phyloP scores from a whole-genome alignment of 139 green algal genomes.

The Micractinium sp. region DNA sequence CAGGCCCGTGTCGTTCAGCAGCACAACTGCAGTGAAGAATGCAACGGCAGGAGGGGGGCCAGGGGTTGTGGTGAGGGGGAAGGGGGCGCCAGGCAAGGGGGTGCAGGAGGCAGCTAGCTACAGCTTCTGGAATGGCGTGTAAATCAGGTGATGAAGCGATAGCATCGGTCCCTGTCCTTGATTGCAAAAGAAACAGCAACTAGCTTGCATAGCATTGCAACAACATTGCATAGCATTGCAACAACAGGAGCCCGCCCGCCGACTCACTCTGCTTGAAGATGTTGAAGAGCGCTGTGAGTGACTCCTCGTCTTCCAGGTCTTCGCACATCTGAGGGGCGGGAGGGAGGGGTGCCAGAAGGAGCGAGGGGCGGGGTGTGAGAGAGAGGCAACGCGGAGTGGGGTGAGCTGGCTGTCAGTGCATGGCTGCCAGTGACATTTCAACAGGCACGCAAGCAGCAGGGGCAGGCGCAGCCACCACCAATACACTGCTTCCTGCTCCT shows the following conservation, averaged over 20 bases:
- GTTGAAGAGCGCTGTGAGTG: constrained; percentile 74
- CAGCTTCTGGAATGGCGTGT: not conserved
- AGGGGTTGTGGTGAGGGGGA: not conserved
- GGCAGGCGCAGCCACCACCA: not conserved
- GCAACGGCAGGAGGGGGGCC: not conserved
- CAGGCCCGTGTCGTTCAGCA: constrained; percentile 93
- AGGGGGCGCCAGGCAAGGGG: not conserved
- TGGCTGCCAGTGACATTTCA: not conserved
- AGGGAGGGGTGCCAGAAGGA: not conserved
- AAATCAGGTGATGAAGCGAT: too few relatives aligned
- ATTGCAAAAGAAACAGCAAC: too few relatives aligned
- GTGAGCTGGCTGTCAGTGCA: too few relatives aligned
- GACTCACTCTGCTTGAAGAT: constrained; percentile 62
- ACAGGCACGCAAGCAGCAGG: not conserved
- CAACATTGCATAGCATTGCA: too few relatives aligned
- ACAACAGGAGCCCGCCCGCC: too few relatives aligned
- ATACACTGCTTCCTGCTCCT: too few relatives aligned
- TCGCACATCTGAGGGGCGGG: constrained; percentile 74
- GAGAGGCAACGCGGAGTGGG: too few relatives aligned
- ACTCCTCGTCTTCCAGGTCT: constrained; percentile 92
- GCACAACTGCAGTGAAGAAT: constrained; percentile 61
- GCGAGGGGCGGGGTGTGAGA: too few relatives aligned
- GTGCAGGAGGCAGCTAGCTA: not conserved
- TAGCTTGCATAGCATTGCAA: too few relatives aligned
- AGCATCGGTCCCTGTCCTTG: too few relatives aligned